Evolutionary conservation across 495 filamentous ascomycete genomes (phyloP), one percentile per base, ranked within the genome.

Genomic region (Lasiosphaeria ovina): DNA sequence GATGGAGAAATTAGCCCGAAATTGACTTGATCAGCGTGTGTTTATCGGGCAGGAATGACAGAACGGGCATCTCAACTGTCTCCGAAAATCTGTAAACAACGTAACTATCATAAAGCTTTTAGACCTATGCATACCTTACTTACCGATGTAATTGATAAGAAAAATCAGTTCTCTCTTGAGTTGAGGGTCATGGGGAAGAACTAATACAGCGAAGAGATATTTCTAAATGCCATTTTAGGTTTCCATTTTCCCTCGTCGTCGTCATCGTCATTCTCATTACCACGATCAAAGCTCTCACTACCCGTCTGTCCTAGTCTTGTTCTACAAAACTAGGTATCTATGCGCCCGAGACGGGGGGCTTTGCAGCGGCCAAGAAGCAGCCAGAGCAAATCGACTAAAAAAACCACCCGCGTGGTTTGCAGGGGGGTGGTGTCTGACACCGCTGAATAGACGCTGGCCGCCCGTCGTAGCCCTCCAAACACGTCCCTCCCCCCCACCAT

Each of bases 391-490:
- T 47, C 6, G 44, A 47, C 6, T 9, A 11, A 47, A n/a, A 47
- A 47, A 14, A 47, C 12, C 12, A n/a, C 44, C 44, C 44, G 44
- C 44, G 44, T 47, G 44, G 44, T n/a, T 11, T 11, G 12, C 44
- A 47, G 44, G 44, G 44, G 44, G 44, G 12, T 5, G 44, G 2
- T 11, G 8, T 5, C 11, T 14, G 12, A 11, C 12, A 47, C 12
- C 11, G 12, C 16, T 47, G 5, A 54, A 36, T 65, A 67, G 56
- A 60, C 65, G 65, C 65, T 65, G 65, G 65, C 65, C 65, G 36
- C 47, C 59, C 32, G 60, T 57, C 32, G 65, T 62, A 62, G 65
- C 65, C 65, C 16, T 35, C 11, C 6, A 14, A 9, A 47, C 44
- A 7, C 16, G 2, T 11, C 12, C 6, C 12, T 8, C 12, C 38